phyloP scores from a whole-genome alignment of 2,329 filamentous ascomycete species.

The Aspergillus cejpii region DNA sequence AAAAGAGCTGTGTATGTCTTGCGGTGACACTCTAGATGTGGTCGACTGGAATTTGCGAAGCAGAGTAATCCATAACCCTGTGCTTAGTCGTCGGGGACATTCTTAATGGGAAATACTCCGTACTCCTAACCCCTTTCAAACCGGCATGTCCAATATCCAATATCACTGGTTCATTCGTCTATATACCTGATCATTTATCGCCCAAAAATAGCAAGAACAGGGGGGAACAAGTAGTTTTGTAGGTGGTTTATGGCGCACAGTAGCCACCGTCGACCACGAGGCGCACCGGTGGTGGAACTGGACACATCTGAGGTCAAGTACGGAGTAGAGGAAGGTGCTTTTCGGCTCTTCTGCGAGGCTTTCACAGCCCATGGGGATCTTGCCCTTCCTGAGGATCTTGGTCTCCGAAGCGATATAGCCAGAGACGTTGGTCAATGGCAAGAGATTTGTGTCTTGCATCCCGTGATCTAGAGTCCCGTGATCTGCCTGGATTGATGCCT shows the following conservation, averaged over 20 bases:
- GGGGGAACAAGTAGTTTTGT: too few relatives aligned
- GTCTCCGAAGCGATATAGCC: slow-evolving; percentile 70
- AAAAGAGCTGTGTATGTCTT: neutral
- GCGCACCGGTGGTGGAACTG: slow-evolving; percentile 73
- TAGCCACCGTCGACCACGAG: slow-evolving; percentile 73
- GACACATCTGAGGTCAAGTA: slow-evolving; percentile 75
- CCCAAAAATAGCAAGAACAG: neutral
- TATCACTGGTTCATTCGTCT: slow-evolving; percentile 5
- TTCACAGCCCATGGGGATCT: slow-evolving; percentile 73
- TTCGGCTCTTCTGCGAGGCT: slow-evolving; percentile 69
- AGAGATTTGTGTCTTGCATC: slow-evolving; percentile 60
- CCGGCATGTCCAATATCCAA: too few relatives aligned
- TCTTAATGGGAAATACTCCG: too few relatives aligned
- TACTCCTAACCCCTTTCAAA: too few relatives aligned
- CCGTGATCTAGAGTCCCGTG: too few relatives aligned
- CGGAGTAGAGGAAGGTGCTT: slow-evolving; percentile 71
- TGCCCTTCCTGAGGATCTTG: slow-evolving; percentile 67
- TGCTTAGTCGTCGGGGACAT: neutral
- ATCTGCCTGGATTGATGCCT: too few relatives aligned
- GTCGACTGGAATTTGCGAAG: neutral
- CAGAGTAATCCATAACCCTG: neutral
- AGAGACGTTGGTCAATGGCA: slow-evolving; percentile 67
- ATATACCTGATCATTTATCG: neutral
- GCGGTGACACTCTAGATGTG: too few relatives aligned
- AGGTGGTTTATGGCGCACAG: slow-evolving; percentile 23